Conservation (phyloP, 495 filamentous ascomycete species). For the Tuber calosporum region DNA sequence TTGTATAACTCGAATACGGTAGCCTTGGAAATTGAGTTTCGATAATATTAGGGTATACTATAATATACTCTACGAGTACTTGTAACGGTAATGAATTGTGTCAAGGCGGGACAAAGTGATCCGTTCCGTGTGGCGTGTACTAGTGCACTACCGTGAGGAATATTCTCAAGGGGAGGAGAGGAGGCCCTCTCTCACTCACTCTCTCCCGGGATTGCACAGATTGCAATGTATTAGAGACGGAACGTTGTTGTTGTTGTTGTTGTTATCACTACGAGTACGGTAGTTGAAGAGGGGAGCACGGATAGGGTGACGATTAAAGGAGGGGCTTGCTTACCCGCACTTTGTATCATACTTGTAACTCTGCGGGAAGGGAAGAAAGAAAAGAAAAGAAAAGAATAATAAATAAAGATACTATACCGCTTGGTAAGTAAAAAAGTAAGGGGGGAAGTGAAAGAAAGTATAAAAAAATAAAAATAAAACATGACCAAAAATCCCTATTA, state of each 20-base stretch:
- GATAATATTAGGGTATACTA: not conserved
- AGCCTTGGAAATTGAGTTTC: not conserved
- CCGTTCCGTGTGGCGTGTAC: not conserved
- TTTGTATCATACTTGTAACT: too few relatives aligned
- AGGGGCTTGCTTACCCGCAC: not conserved
- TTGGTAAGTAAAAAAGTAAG: too few relatives aligned
- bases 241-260: conserved; percentile 3
- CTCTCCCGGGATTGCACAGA: not conserved
- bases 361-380: not conserved
- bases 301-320: not conserved
- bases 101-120: not conserved
- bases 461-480: not conserved
- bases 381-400: not conserved
- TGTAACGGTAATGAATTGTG: not conserved
- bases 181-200: too few relatives aligned
- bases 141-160: too few relatives aligned
- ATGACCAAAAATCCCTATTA: not conserved
- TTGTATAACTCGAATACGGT: not conserved
- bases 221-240: conserved; percentile 4
- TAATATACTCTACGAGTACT: not conserved
- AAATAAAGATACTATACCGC: too few relatives aligned
- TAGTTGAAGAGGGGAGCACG: not conserved
- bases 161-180: not conserved
- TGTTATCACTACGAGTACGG: too few relatives aligned
- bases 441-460: not conserved